Evolutionary conservation across 2,329 filamentous ascomycete species (phyloP).

Genomic region (Chaetomiaceae sp.): DNA sequence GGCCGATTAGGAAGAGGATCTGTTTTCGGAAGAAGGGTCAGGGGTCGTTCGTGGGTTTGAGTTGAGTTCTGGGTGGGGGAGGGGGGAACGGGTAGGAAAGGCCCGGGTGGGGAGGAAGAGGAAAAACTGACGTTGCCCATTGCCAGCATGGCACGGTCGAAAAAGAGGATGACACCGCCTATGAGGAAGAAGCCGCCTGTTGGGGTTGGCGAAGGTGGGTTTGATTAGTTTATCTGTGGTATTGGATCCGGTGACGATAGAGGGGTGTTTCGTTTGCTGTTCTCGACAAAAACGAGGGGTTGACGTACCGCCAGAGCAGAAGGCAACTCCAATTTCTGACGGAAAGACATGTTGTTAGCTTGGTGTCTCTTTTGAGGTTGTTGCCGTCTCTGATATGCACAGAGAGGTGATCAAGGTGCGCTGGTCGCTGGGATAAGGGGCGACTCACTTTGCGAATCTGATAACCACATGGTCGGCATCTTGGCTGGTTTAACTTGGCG

Average conservation of each 20-base stretch:
- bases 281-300: not conserved
- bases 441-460: conserved; percentile 79
- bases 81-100: conserved; percentile 8
- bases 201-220: conserved; percentile 24
- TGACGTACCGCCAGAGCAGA: conserved; percentile 90
- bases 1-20: conserved; percentile 96
- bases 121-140: conserved; percentile 79
- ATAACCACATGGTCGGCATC: conserved; percentile 93
- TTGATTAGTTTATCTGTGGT: conserved; percentile 21
- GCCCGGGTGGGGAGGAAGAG: not conserved
- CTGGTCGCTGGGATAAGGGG: not conserved
- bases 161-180: conserved; percentile 92
- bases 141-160: conserved; percentile 94
- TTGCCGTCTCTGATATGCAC: too few species aligned
- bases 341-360: conserved; percentile 28
- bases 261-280: not conserved
- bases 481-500: conserved; percentile 28
- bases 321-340: conserved; percentile 89
- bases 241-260: too few species aligned
- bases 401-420: too few species aligned
- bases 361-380: conserved; percentile 8
- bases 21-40: conserved; percentile 34
- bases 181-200: conserved; percentile 90
- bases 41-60: too few species aligned
- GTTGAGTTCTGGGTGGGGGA: not conserved